Percentiles rank a stretch among this genome's conserved stretches.
These are phyloP conservation scores for Albifimbria verrucaria DNA, from an alignment of 2,329 filamentous ascomycete genomes.

Conservation along the genomic window DNA sequence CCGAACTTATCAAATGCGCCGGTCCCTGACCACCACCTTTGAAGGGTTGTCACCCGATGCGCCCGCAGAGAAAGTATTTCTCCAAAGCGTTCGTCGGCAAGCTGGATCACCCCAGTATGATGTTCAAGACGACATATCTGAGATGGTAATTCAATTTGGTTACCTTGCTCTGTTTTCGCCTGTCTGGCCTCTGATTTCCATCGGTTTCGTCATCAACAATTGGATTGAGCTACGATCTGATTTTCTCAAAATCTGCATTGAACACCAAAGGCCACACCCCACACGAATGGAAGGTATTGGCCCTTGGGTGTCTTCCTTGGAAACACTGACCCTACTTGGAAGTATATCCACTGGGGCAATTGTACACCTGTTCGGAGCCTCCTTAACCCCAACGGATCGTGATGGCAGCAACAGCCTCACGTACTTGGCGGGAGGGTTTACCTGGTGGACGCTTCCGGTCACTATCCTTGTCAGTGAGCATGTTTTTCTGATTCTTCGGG, in stretches of 20 bases:
- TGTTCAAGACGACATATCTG: constrained; percentile 68
- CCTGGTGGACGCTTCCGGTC: constrained; percentile 63
- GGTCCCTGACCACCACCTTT: constrained; percentile 39
- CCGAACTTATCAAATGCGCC: constrained; percentile 30
- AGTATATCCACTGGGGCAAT: constrained; percentile 70
- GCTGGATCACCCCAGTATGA: constrained; percentile 67
- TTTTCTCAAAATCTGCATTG: constrained; percentile 71
- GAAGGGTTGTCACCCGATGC: constrained; percentile 51
- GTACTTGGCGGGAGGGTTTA: not conserved
- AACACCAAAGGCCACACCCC: constrained; percentile 69
- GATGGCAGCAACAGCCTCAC: constrained; percentile 39
- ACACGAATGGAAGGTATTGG: constrained; percentile 71
- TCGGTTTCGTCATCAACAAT: constrained; percentile 73
- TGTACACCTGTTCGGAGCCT: constrained; percentile 65
- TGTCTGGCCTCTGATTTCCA: constrained; percentile 70
- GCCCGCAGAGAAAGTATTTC: constrained; percentile 61
- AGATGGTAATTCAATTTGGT: constrained; percentile 72
- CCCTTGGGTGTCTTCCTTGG: constrained; percentile 66
- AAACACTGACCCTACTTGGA: constrained; percentile 69
- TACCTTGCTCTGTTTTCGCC: constrained; percentile 72
- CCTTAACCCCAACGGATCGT: constrained; percentile 40
- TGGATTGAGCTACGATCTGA: constrained; percentile 76
- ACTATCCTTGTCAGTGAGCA: constrained; percentile 73
- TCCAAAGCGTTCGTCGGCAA: constrained; percentile 62
- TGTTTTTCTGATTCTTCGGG: constrained; percentile 60